Base-by-base conservation (phyloP, 179 eudicot genomes). In the Amaranthus tricolor region DNA sequence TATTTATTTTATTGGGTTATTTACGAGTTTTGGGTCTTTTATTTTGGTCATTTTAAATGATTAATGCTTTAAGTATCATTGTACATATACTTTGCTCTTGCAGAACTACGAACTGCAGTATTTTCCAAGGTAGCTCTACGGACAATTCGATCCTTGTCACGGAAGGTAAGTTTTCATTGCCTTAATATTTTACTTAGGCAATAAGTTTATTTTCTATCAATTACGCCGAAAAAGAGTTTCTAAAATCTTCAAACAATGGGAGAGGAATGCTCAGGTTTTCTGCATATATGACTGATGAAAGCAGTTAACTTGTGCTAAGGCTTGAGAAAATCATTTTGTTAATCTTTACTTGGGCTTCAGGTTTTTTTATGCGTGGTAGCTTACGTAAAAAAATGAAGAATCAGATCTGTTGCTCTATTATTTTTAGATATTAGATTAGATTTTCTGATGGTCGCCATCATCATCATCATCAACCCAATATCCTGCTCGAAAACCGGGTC, bases 81-180 rank as follows among this genome's bases (percentile, higher is more conserved):
- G 74, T 77, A 62, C 24, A 61, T 76, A 52, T 21, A 55, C 63
- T 49, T 80, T 77, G 54, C 68, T 24, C 61, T 65, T 84, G 69
- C 85, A 95, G 99, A 95, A 86, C 70, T 95, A 77, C 89, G 98
- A 77, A 95, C 97, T 83, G 98, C 99, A 71, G 91, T 95, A 65
- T 95, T 95, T 80, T 93, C 99, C 21, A 95, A 95, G 82, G 99
- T 95, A 60, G 93, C 99, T 73, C 74, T 93, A 76, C 86, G 99
- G 65, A 89, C 99, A 44, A 95, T 95, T 79, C 91, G 99, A 43
- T 80, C 93, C 59, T 89, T 95, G 54, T 93, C 99, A 45, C 84
- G 92, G 77, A 85, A 89, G 99, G 98, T 93, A 84, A 74, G 19
- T 60, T 64, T 51, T 69, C 20, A 4, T 62, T 43, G 17, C 24